Evolutionary conservation across 2,329 filamentous ascomycete species (phyloP), one percentile per base, ranked within the genome.

Genomic region (Curvularia lunata): DNA sequence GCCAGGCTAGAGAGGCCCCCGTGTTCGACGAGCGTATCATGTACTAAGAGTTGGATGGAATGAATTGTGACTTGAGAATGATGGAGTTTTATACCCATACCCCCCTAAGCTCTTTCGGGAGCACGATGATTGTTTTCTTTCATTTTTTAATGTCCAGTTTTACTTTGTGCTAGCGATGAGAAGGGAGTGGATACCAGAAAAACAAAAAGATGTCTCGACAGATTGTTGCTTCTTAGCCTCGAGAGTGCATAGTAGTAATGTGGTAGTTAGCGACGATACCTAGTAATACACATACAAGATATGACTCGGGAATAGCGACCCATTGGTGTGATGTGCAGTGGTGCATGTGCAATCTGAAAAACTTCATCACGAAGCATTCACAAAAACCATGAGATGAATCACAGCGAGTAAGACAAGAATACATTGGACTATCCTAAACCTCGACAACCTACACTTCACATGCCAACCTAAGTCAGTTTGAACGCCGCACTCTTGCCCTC

Each of bases 1-100:
- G 75, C 1, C 69, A 74, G 48, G 74, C 80, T 30, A 73, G 75
- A 46, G 73, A 79, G 58, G 77, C 80, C 32, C 80, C 80, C 4
- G 70, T 82, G 32, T 81, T 69, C 45, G 77, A 79, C 52, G 75
- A 76, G 47, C 64, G 62, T 32, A 67, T 76, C 18, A 8, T 68
- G n/a, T 77, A 77, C 62, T 77, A 73, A 34, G 32, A 2, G 12
- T 4, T 34, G 13, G 13, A 5, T 34, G 56, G 19, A 40, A 1
- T 19, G 12, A 12, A 12, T 23, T 41, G 21, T 6, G 40, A 6
- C 13, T 13, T 37, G 34, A 42, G 40, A 34, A 42, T 25, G n/a
- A 19, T 19, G 43, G 43, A 32, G 43, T 47, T 47, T 47, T 47
- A 47, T 47, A 47, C 43, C 43, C 25, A 27, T 27, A 27, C 25